These are phyloP conservation scores for Gossypium longicalyx DNA, from an alignment of 345 rosid genomes.

Conservation along the genomic window DNA sequence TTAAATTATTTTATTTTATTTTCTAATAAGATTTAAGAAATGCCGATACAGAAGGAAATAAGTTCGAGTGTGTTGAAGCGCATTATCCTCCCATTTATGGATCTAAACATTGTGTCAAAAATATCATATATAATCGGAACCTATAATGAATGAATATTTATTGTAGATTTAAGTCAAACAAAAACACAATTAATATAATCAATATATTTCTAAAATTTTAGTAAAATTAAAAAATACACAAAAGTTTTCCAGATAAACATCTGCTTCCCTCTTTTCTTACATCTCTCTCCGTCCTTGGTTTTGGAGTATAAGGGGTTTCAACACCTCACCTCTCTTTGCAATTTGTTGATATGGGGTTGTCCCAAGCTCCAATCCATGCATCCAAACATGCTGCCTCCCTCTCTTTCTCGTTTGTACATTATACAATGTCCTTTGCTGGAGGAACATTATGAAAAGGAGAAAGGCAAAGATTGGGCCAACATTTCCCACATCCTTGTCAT, in stretches of 20 bases:
- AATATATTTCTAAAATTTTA: too few species aligned
- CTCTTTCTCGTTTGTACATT: neutral
- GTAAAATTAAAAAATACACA: too few species aligned
- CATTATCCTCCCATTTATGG: too few species aligned
- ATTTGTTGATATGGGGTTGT: neutral
- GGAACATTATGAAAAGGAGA: neutral
- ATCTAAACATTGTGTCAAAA: too few species aligned
- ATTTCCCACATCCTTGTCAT: slow-evolving; percentile 4
- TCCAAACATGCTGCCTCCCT: neutral
- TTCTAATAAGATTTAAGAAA: too few species aligned
- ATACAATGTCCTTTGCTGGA: neutral
- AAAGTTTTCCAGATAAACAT: neutral
- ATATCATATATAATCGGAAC: too few species aligned
- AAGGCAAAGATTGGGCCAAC: slow-evolving; percentile 6
- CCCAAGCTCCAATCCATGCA: neutral
- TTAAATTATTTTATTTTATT: too few species aligned
- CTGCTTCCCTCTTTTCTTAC: neutral
- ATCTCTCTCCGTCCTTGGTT: fast-evolving
- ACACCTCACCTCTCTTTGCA: neutral
- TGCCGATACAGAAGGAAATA: too few species aligned
- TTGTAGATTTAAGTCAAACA: too few species aligned
- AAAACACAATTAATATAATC: too few species aligned
- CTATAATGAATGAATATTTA: too few species aligned
- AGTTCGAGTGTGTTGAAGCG: too few species aligned
- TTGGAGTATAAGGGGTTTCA: neutral